These are phyloP conservation scores for Aspergillus eucalypticola DNA, from an alignment of 2,329 filamentous ascomycete species.

Conservation along the genomic window DNA sequence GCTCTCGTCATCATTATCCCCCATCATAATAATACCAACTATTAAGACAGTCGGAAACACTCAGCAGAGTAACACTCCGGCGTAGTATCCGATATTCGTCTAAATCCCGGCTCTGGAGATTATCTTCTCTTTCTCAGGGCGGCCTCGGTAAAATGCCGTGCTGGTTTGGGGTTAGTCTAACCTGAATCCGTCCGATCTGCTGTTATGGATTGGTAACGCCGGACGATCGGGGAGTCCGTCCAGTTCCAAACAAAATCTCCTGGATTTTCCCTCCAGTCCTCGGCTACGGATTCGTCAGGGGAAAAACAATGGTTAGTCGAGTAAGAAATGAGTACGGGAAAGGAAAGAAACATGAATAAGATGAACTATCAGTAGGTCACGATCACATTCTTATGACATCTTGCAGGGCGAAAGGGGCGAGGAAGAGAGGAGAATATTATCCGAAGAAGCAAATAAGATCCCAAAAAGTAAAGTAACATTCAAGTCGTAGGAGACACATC, in stretches of 20 bases:
- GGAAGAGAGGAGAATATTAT: too few relatives aligned
- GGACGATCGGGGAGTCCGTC: not conserved
- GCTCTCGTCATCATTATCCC: not conserved
- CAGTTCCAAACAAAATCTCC: not conserved
- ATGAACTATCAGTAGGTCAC: too few relatives aligned
- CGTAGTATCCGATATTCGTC: slow-evolving; percentile 9
- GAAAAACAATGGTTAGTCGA: not conserved
- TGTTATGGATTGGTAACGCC: not conserved
- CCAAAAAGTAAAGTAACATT: too few relatives aligned
- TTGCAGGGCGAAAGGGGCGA: too few relatives aligned
- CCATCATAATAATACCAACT: not conserved
- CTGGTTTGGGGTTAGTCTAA: slow-evolving; percentile 9
- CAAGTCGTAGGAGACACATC: too few relatives aligned
- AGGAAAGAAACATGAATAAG: too few relatives aligned
- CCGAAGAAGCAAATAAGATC: too few relatives aligned
- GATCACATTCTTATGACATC: too few relatives aligned
- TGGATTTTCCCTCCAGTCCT: not conserved
- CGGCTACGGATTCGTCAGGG: not conserved
- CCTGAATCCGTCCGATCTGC: slow-evolving; percentile 9
- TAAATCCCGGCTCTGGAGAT: not conserved
- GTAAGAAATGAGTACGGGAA: too few relatives aligned
- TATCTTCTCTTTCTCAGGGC: not conserved
- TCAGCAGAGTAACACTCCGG: not conserved
- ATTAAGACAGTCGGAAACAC: not conserved
- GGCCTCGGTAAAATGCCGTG: slow-evolving; percentile 18